A percentile compares a stretch with the other conserved stretches of the same genome.
Conservation (phyloP, 2,329 filamentous ascomycete genomes). For the Didymella keratinophila region DNA sequence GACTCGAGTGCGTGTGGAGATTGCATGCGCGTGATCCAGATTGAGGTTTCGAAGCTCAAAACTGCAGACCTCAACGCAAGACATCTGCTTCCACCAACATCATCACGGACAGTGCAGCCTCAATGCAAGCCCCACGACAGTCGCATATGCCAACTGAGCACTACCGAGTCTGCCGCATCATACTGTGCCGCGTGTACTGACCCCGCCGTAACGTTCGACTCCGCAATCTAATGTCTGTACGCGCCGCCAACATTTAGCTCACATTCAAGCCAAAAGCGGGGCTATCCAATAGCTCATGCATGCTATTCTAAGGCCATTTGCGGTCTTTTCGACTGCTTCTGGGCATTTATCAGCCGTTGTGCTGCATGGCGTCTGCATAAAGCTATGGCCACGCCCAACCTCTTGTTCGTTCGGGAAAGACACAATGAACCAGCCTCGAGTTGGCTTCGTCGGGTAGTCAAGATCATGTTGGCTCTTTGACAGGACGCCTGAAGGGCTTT, state of each 20-base stretch:
- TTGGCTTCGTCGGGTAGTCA: conserved; percentile 15
- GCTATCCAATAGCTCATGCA: conserved; percentile 38
- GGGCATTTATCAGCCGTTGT: conserved; percentile 38
- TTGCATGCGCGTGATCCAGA: conserved; percentile 8
- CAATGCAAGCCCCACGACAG: background rate
- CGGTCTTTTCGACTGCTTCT: conserved; percentile 32
- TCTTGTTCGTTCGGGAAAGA: conserved; percentile 22
- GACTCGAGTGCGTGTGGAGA: conserved; percentile 5
- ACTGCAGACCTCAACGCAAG: background rate
- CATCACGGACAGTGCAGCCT: background rate
- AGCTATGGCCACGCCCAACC: conserved; percentile 29
- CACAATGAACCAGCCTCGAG: conserved; percentile 24
- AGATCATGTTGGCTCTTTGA: conserved; percentile 7
- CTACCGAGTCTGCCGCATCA: conserved; percentile 5
- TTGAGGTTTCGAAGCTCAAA: conserved; percentile 4
- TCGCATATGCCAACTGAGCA: background rate
- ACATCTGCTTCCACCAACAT: conserved; percentile 4
- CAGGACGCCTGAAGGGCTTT: conserved; percentile 5
- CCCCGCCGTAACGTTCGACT: conserved; percentile 12
- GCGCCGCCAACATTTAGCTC: conserved; percentile 41
- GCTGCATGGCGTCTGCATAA: conserved; percentile 33
- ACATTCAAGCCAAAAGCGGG: conserved; percentile 42
- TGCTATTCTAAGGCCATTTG: conserved; percentile 40
- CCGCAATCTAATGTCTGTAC: conserved; percentile 24
- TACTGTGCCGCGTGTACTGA: conserved; percentile 11